A percentile compares a stretch with the other conserved stretches of the same genome.
Evolutionary conservation across 1,284 basidiomycete species (phyloP).

Genomic region (Heterobasidion irregulare): DNA sequence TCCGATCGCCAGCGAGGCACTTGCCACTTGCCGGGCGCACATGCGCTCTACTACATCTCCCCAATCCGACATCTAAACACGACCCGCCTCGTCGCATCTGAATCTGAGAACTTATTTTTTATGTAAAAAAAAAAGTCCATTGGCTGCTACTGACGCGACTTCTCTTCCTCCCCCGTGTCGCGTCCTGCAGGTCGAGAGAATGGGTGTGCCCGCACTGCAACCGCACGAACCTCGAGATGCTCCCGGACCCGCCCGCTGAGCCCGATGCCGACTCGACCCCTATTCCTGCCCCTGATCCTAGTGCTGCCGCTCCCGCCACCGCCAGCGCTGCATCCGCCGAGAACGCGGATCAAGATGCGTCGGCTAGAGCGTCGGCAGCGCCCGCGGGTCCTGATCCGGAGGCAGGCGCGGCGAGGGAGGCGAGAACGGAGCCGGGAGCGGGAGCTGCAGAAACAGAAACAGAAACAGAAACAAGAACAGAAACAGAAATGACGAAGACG

Average conservation of each 20-base stretch:
- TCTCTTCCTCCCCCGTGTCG: background rate
- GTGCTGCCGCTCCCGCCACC: background rate
- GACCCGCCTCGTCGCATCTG: too few species aligned
- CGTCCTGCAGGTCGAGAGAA: constrained; percentile 54
- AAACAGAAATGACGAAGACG: background rate
- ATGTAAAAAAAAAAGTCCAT: background rate
- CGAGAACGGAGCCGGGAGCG: background rate
- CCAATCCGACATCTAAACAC: too few species aligned
- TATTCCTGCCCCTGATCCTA: background rate
- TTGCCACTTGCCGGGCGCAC: too few species aligned
- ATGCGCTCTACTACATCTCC: too few species aligned
- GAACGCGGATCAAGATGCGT: too few species aligned
- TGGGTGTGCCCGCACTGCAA: constrained; percentile 80
- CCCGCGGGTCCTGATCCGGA: background rate
- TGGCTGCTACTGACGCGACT: background rate
- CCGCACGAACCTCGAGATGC: constrained; percentile 55
- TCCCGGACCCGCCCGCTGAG: constrained; percentile 49
- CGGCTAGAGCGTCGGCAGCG: background rate
- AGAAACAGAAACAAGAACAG: background rate
- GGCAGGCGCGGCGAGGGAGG: background rate
- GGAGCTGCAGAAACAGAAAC: background rate
- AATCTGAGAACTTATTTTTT: background rate
- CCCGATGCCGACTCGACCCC: background rate
- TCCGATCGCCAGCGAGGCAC: too few species aligned
- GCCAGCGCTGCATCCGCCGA: background rate